Conservation (phyloP, 2,329 filamentous ascomycete species). For the Colletotrichum cuscutae region DNA sequence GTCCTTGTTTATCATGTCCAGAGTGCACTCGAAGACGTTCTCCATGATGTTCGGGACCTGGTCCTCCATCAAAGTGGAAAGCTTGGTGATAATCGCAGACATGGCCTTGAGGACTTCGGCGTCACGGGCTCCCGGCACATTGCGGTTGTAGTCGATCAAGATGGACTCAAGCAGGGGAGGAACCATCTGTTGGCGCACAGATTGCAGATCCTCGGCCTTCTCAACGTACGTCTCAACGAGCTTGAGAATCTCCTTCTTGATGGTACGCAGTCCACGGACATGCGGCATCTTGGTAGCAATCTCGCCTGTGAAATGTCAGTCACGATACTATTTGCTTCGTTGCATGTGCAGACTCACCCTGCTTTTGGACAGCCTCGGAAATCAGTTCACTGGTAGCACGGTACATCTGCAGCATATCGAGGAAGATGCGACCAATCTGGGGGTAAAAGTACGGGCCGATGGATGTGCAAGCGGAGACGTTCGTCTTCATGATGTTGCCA, state of each 20-base stretch:
- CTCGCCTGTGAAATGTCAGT: slow-evolving; percentile 66
- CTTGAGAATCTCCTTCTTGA: slow-evolving; percentile 99
- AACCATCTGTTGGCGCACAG: slow-evolving; percentile 93
- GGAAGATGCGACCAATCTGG: slow-evolving; percentile 96
- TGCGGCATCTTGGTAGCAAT: slow-evolving; percentile 98
- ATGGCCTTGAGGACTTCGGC: slow-evolving; percentile 97
- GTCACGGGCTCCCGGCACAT: slow-evolving; percentile 94
- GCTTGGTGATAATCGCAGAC: slow-evolving; percentile 95
- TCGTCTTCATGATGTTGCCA: slow-evolving; percentile 99
- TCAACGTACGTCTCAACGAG: slow-evolving; percentile 98
- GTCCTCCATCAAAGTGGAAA: slow-evolving; percentile 97
- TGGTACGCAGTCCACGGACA: slow-evolving; percentile 92
- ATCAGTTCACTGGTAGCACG: slow-evolving; percentile 96
- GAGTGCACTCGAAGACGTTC: slow-evolving; percentile 96
- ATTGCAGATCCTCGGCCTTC: slow-evolving; percentile 94
- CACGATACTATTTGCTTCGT: neutral
- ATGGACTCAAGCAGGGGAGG: slow-evolving; percentile 96
- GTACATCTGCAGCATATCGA: slow-evolving; percentile 99
- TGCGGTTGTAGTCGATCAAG: slow-evolving; percentile 94
- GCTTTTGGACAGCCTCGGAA: slow-evolving; percentile 78
- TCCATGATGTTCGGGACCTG: slow-evolving; percentile 98
- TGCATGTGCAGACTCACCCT: slow-evolving; percentile 13
- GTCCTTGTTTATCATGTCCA: slow-evolving; percentile 99
- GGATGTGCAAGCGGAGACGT: slow-evolving; percentile 97
- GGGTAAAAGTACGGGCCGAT: slow-evolving; percentile 98